Conservation (phyloP, 202 grass and related monocot genomes). For the Setaria viridis region DNA sequence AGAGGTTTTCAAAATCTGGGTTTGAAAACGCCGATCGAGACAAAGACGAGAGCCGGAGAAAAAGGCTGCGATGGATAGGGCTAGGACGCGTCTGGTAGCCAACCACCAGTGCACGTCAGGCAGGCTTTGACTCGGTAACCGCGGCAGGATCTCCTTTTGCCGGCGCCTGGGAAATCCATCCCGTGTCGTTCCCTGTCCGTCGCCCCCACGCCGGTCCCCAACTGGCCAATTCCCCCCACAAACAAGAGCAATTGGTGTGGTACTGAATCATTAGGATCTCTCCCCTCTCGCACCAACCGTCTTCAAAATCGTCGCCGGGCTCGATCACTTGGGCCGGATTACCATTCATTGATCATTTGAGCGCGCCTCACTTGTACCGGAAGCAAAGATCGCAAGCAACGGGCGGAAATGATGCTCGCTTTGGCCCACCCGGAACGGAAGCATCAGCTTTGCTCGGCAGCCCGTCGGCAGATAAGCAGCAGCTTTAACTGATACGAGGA, state of each 20-base stretch:
- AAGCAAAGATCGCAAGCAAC: slow-evolving; percentile 44
- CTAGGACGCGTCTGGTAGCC: neutral
- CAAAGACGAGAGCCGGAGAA: slow-evolving; percentile 2
- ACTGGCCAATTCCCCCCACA: neutral
- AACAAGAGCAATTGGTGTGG: neutral
- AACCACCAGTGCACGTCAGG: neutral
- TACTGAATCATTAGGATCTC: neutral
- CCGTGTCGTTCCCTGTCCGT: slow-evolving; percentile 15
- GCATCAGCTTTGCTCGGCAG: neutral
- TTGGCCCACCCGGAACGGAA: neutral
- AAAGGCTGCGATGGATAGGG: slow-evolving; percentile 41
- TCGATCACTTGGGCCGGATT: neutral
- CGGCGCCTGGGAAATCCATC: slow-evolving; percentile 25
- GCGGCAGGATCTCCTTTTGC: slow-evolving; percentile 11
- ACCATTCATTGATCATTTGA: neutral
- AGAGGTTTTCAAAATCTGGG: slow-evolving; percentile 28
- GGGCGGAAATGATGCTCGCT: slow-evolving; percentile 17
- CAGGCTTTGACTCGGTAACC: slow-evolving; percentile 33
- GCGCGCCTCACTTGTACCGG: neutral
- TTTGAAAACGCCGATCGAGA: slow-evolving; percentile 13
- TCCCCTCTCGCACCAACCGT: neutral
- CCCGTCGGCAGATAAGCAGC: neutral
- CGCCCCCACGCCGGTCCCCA: neutral
- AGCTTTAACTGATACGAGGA: neutral
- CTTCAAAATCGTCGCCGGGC: neutral